A percentile compares a stretch with the other conserved stretches of the same genome.
phyloP scores from a whole-genome alignment of 768 basidiomycete genomes.

The Tylopilus plumbeoviolaceoides region DNA sequence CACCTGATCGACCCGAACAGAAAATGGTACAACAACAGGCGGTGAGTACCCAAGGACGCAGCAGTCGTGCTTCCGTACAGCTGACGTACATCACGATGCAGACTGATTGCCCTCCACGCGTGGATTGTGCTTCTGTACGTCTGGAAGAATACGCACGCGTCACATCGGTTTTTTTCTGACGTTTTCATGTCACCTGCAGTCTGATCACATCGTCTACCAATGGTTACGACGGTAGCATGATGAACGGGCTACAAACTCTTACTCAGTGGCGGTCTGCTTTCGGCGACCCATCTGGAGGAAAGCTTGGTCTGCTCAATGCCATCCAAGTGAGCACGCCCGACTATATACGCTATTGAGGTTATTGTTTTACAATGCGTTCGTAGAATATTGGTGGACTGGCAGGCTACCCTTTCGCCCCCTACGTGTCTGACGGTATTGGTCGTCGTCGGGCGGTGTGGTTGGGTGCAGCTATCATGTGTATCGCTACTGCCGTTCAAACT shows the following conservation, averaged over 20 bases:
- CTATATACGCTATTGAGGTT: not conserved
- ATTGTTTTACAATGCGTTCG: not conserved
- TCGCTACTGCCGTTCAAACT: slow-evolving; percentile 65
- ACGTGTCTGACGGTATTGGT: slow-evolving; percentile 68
- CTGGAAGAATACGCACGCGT: not conserved
- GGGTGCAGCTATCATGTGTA: slow-evolving; percentile 67
- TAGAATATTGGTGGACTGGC: slow-evolving; percentile 69
- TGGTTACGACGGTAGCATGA: slow-evolving; percentile 75
- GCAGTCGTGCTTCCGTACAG: not conserved
- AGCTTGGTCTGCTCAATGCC: slow-evolving; percentile 66
- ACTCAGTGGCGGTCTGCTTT: slow-evolving; percentile 62
- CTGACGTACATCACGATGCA: slow-evolving; percentile 25
- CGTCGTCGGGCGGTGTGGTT: slow-evolving; percentile 63
- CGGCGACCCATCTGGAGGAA: slow-evolving; percentile 50
- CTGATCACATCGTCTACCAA: slow-evolving; percentile 74
- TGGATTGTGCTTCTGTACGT: slow-evolving; percentile 68
- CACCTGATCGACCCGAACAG: slow-evolving; percentile 61
- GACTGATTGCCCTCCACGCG: slow-evolving; percentile 57
- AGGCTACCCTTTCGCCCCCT: slow-evolving; percentile 67
- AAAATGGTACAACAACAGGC: slow-evolving; percentile 75
- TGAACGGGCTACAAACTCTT: slow-evolving; percentile 75
- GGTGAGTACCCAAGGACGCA: slow-evolving; percentile 36
- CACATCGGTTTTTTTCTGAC: slow-evolving; percentile 1
- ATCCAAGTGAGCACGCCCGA: slow-evolving; percentile 48
- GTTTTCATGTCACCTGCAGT: slow-evolving; percentile 27